phyloP scores from a whole-genome alignment of 441 rosid species.

The Viola pubescens region DNA sequence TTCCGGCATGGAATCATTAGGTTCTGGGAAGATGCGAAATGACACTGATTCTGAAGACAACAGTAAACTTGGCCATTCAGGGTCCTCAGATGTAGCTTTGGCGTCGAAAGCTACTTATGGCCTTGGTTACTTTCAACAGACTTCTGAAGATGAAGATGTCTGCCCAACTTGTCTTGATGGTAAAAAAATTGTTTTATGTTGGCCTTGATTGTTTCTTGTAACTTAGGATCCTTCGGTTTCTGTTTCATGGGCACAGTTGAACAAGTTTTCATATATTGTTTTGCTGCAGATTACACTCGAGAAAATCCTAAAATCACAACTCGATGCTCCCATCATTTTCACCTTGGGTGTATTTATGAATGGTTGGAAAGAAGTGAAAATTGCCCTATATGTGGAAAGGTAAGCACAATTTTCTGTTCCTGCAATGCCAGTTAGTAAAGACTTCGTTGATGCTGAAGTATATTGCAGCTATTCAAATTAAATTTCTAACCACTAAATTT shows the following conservation, averaged over 20 bases:
- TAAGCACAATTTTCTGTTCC: slow-evolving; percentile 18
- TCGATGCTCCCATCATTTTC: slow-evolving; percentile 77
- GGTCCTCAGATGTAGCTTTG: slow-evolving; percentile 36
- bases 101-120: slow-evolving; percentile 27
- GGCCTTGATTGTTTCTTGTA: neutral
- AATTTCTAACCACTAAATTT: neutral
- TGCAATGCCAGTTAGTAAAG: neutral
- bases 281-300: slow-evolving; percentile 61
- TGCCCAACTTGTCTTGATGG: slow-evolving; percentile 96
- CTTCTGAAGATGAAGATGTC: slow-evolving; percentile 72
- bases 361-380: slow-evolving; percentile 98
- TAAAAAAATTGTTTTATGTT: slow-evolving; percentile 13
- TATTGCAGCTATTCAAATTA: neutral
- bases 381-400: slow-evolving; percentile 95
- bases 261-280: neutral
- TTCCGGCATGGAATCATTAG: slow-evolving; percentile 45
- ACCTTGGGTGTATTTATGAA: slow-evolving; percentile 87
- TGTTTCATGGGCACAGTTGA: too few species aligned
- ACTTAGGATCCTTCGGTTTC: too few species aligned
- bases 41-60: slow-evolving; percentile 47
- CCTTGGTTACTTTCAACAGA: slow-evolving; percentile 28
- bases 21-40: slow-evolving; percentile 43
- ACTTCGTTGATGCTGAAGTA: neutral
- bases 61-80: slow-evolving; percentile 29
- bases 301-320: slow-evolving; percentile 87